These are phyloP conservation scores for Russula griseocarnosa DNA, from an alignment of 768 basidiomycete genomes.

Conservation along the genomic window DNA sequence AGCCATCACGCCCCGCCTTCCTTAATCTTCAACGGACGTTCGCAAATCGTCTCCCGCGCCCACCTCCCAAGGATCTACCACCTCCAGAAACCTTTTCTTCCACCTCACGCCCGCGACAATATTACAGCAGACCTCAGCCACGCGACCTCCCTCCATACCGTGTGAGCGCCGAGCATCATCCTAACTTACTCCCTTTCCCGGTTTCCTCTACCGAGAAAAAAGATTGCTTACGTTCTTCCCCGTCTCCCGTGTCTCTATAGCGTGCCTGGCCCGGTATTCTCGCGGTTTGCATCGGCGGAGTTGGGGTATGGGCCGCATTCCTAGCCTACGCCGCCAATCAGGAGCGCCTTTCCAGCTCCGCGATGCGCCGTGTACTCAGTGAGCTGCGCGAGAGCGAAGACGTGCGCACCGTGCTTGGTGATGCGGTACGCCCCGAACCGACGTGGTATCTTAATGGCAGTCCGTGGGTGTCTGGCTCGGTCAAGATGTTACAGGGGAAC, in stretches of 20 bases:
- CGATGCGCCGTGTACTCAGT: conserved; percentile 61
- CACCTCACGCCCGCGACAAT: conserved; percentile 44
- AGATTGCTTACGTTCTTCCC: neutral
- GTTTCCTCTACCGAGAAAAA: neutral
- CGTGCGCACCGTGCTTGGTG: conserved; percentile 54
- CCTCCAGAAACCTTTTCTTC: conserved; percentile 41
- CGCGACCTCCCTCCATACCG: conserved; percentile 45
- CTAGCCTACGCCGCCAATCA: conserved; percentile 69
- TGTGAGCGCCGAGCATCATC: conserved; percentile 31
- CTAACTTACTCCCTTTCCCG: neutral
- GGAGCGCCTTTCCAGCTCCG: conserved; percentile 72
- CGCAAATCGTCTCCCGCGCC: conserved; percentile 23
- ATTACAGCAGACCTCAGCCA: conserved; percentile 41
- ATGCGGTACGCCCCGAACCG: conserved; percentile 59
- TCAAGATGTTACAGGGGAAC: conserved; percentile 69
- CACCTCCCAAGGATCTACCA: conserved; percentile 22
- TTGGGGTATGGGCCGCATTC: conserved; percentile 64
- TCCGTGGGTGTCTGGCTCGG: conserved; percentile 63
- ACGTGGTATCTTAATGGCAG: conserved; percentile 77
- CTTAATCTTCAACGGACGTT: neutral
- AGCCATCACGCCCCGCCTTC: neutral
- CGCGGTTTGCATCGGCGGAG: conserved; percentile 47
- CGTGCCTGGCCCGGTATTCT: conserved; percentile 57
- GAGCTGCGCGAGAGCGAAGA: conserved; percentile 51
- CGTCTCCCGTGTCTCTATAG: conserved; percentile 20